Evolutionary conservation across 768 basidiomycete species (phyloP).

Genomic region (Chalciporus chontae): DNA sequence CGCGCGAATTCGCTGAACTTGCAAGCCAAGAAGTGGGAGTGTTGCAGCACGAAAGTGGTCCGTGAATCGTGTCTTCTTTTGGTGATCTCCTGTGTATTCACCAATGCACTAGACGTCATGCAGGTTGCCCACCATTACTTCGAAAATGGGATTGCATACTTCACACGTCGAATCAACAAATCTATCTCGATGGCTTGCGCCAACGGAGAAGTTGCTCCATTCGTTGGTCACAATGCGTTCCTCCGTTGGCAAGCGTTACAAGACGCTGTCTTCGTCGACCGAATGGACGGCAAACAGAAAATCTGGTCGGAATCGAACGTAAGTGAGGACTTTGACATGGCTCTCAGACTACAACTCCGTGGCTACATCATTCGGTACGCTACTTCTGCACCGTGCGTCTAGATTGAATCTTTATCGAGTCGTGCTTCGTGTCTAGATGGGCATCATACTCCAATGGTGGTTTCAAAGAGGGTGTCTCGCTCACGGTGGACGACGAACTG

Average conservation of each 20-base stretch:
- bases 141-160: slow-evolving; percentile 86
- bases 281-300: slow-evolving; percentile 54
- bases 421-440: slow-evolving; percentile 40
- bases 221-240: slow-evolving; percentile 88
- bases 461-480: slow-evolving; percentile 89
- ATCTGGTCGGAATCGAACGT: slow-evolving; percentile 68
- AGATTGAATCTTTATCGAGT: background rate
- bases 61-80: slow-evolving; percentile 31
- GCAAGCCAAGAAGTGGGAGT: slow-evolving; percentile 64
- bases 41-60: slow-evolving; percentile 86
- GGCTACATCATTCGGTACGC: slow-evolving; percentile 66
- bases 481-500: slow-evolving; percentile 87
- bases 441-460: slow-evolving; percentile 81
- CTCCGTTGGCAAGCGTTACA: slow-evolving; percentile 87
- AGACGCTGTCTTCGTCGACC: slow-evolving; percentile 74
- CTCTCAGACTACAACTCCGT: slow-evolving; percentile 49
- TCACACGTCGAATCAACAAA: slow-evolving; percentile 84
- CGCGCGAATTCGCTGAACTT: slow-evolving; percentile 77
- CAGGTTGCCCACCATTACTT: slow-evolving; percentile 89
- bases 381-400: background rate
- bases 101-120: slow-evolving; percentile 64
- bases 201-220: slow-evolving; percentile 74
- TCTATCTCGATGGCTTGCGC: slow-evolving; percentile 77
- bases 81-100: slow-evolving; percentile 3
- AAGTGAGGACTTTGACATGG: slow-evolving; percentile 73